Evolutionary conservation across 768 basidiomycete species (phyloP), one percentile per base, ranked within the genome.

Genomic region (Kwoniella mangroviensis): DNA sequence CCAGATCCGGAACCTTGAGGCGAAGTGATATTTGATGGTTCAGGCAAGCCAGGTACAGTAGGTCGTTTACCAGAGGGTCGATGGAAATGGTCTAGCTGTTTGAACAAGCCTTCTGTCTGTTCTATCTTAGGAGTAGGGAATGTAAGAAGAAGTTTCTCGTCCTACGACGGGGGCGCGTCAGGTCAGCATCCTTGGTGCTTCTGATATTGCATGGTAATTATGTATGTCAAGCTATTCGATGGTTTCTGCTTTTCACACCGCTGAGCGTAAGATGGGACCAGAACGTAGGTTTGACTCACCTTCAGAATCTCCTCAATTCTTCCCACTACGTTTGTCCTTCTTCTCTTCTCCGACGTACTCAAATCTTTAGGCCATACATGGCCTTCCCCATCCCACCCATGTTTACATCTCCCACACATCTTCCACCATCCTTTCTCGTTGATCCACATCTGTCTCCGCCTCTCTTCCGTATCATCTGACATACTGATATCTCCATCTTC

Each of bases 241-340:
- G 34, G 34, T 7, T 34, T 7, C 9, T 34, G 34, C 34, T 34
- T 34, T 34, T 34, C 13, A 19, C 34, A 59, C 22, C 17, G 13
- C 22, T 17, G 19, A 28, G 34, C 26, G 28, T 34, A 24, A 21
- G 34, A 59, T 26, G 22, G 7, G 55, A 17, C 34, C 34, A 7
- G 6, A 41, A 13, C 40, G 62, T 55, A 64, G 41, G 24, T 7
- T 22, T 66, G 57, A 70, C 89, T 73, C 72, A 92, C 93, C 87
- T 93, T 88, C 57, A 94, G 84, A 65, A 91, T 80, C 81, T 93
- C 92, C 78, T 95, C 94, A 63, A 94, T 86, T 67, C 91, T 88
- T 62, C 90, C 87, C 3, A 92, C 93, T 12, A 92, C 88, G 67
- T 89, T 89, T 53, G 86, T 88, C 81, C 91, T 87, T 51, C 94